A percentile compares a stretch with the other conserved stretches of the same genome.
Conservation (phyloP, 768 basidiomycete species). For the Lactarius sanguifluus region DNA sequence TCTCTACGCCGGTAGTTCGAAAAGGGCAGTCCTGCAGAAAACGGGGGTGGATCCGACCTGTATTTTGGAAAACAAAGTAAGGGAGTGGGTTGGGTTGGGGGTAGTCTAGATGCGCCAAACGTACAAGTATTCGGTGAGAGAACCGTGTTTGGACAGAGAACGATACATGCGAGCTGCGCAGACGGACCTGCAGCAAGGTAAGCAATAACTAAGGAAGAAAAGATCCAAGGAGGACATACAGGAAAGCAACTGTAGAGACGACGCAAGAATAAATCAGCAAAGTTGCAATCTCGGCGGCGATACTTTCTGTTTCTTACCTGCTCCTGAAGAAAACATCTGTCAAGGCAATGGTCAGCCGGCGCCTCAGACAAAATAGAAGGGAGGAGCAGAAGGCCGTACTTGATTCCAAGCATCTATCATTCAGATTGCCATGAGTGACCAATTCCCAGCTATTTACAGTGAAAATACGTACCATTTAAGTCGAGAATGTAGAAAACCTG, state of each 20-base stretch:
- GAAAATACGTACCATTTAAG: constrained; percentile 10
- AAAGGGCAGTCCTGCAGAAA: too few relatives aligned
- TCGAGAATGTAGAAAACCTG: constrained; percentile 15
- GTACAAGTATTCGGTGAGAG: constrained; percentile 22
- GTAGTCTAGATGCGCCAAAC: not conserved
- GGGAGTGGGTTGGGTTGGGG: not conserved
- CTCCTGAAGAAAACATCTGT: constrained; percentile 11
- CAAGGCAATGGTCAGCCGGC: not conserved
- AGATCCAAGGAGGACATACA: not conserved
- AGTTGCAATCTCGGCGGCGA: too few relatives aligned
- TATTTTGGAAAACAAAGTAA: not conserved
- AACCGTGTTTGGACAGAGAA: constrained; percentile 3
- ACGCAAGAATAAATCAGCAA: not conserved
- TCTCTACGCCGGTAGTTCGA: not conserved
- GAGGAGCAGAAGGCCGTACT: not conserved
- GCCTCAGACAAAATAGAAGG: not conserved
- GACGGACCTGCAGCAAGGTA: constrained; percentile 6
- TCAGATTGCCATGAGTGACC: not conserved
- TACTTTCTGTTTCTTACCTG: constrained; percentile 2
- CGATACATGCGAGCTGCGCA: not conserved
- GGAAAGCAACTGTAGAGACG: not conserved
- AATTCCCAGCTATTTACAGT: not conserved
- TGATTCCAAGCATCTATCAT: constrained; percentile 19
- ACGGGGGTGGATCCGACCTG: not conserved
- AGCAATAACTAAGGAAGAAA: not conserved